Evolutionary conservation across 208 protist genomes (phyloP), one percentile per base, ranked within the genome.

Genomic region (Spongospora subterranea): DNA sequence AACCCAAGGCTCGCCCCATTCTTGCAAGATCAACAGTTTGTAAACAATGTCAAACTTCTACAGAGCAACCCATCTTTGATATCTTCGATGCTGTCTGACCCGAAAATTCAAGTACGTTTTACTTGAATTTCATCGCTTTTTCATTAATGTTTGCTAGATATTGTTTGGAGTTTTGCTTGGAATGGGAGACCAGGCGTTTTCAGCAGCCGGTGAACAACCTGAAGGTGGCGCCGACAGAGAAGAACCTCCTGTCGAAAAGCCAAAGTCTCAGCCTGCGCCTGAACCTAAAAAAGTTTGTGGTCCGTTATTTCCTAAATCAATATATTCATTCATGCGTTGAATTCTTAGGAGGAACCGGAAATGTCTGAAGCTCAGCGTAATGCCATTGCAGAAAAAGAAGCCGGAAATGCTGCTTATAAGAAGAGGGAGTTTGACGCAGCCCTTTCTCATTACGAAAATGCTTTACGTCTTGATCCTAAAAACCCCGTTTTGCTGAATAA

Each of bases 361-460:
- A 17, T 35, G n/a, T 35, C 71, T 35, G 71, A 82, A 82, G 71
- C 17, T 13, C 35, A 82, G 71, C 71, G 29, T 17, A 65, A 82
- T 20, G 90, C 90, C 32, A 50, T 90, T 32, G 54, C 32, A 1
- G 40, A 90, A 46, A 92, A 92, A 43, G 45, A 88, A 17, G 32
- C 41, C 43, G 90, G 90, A 39, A 92, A 92, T 89, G 43, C 40
- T 32, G 35, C 45, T 24, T 92, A 88, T 82, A 89, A 92, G 45
- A 45, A 90, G 1, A 39, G 77, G 20, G 65, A 92, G 0, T 65
- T 90, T 17, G 76, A 89, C 20, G 64, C 50, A 0, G 90, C 90
- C 0, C n/a, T 92, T 0, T 24, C 0, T 0, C 39, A 65, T 46
- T 92, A 92, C 38, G 29, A 88, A 0, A 50, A 54, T 29, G 90